These are phyloP conservation scores for Dillenia turbinata DNA, from an alignment of 164 flowering plant genomes.

Conservation along the genomic window DNA sequence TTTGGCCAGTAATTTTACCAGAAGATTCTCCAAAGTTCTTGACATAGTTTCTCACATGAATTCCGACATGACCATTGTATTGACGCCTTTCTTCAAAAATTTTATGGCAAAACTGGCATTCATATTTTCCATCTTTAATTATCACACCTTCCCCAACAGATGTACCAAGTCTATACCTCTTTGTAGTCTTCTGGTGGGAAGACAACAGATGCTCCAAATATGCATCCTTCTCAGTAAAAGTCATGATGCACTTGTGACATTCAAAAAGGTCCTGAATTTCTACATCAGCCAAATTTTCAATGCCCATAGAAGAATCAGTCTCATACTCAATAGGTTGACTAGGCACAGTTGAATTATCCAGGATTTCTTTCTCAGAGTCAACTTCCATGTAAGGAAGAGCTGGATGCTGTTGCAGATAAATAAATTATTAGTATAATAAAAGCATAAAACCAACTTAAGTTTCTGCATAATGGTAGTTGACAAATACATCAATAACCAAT, in stretches of 20 bases:
- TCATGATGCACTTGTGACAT: constrained; percentile 64
- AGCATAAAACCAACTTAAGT: too few relatives aligned
- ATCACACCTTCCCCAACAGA: constrained; percentile 71
- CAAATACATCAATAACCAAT: too few relatives aligned
- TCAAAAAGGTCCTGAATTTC: constrained; percentile 59
- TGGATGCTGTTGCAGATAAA: constrained; percentile 27
- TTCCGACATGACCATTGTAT: constrained; percentile 76
- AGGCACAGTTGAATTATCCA: constrained; percentile 16
- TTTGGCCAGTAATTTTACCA: constrained; percentile 22
- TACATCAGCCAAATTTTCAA: constrained; percentile 37
- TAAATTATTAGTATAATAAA: constrained; percentile 1
- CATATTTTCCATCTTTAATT: constrained; percentile 62
- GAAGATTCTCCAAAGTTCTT: constrained; percentile 36
- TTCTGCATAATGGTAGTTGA: too few relatives aligned
- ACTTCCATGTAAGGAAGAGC: constrained; percentile 19
- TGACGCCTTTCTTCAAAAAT: constrained; percentile 61
- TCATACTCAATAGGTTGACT: constrained; percentile 22
- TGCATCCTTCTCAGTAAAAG: constrained; percentile 61
- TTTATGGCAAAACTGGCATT: constrained; percentile 82
- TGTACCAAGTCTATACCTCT: constrained; percentile 52
- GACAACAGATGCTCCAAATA: constrained; percentile 68
- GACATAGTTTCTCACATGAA: constrained; percentile 56
- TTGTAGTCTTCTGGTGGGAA: constrained; percentile 57
- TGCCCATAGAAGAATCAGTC: constrained; percentile 13
- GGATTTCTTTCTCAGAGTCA: constrained; percentile 14